Base-by-base conservation (phyloP, 495 filamentous ascomycete genomes). In the Hypoxylon fuscum region DNA sequence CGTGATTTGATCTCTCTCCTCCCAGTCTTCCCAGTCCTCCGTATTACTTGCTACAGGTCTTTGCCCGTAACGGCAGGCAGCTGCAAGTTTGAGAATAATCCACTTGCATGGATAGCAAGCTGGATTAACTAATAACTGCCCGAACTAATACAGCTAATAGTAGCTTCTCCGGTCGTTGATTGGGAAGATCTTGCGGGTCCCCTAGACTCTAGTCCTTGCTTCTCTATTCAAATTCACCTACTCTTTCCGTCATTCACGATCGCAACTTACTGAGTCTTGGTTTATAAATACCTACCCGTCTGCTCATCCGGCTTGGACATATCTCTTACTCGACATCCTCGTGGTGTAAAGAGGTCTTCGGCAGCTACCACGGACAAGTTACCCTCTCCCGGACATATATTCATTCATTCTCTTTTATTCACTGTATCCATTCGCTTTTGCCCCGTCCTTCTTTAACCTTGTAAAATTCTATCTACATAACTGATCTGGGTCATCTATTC, bases 51-150 rank as follows among this genome's bases (percentile, higher is more conserved):
- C 23, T 56, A 29, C 38, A 45, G 50, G 21, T 47, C 29, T 37
- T 56, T 66, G 15, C 63, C 63, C 47, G 10, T 62, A 60, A 61
- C 41, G 57, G 63, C 34, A 66, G 57, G 63, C 34, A 66, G 63
- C 57, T 66, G 35, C 35, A 41, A n/a, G n/a, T 54, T 23, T 34
- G 10, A 53, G 47, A 44, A 53, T 14, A 48, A 53, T 17, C 63
- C 57, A 61, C 57, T 50, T 40, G 22, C 47, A 61, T 52, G 42
- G 47, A 46, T 43, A 10, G 35, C 11, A 15, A 59, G 44, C 40
- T 64, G n/a, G 40, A 21, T 43, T 53, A 49, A 22, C 27, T 17
- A 32, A 48, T 52, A 54, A 31, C 35, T 47, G 25, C 41, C 46
- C 56, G 31, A 57, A 15, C 46, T 49, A 46, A 60, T n/a, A n/a